Conservation (phyloP, 768 basidiomycete genomes). For the Pleurotus sapidus region DNA sequence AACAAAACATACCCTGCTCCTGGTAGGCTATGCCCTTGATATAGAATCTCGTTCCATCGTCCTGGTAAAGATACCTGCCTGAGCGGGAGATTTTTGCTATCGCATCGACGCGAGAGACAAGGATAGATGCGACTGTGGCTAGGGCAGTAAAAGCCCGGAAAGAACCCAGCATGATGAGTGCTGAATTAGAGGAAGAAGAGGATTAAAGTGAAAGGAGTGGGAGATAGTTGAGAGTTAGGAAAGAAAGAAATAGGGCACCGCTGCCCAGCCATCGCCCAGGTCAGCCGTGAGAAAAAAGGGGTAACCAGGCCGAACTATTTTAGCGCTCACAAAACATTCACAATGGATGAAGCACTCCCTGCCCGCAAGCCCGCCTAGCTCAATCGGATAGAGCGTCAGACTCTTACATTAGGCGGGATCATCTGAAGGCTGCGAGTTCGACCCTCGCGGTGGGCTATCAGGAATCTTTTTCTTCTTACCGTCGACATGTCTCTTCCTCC, state of each 20-base stretch:
- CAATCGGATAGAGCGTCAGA: conserved; percentile 68
- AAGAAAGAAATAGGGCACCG: background rate
- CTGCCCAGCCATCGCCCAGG: no score
- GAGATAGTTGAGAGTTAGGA: background rate
- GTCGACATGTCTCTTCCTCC: conserved; percentile 45
- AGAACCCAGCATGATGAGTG: conserved; percentile 16
- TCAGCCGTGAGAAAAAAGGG: no score
- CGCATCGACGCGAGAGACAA: conserved; percentile 56
- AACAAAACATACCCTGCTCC: conserved; percentile 55
- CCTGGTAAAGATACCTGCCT: conserved; percentile 81
- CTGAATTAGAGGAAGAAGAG: conserved; percentile 3
- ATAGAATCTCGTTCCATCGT: conserved; percentile 76
- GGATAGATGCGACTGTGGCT: conserved; percentile 35
- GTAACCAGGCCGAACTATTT: no score
- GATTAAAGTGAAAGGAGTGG: conserved; percentile 4
- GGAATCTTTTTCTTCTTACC: background rate
- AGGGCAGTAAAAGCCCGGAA: conserved; percentile 23
- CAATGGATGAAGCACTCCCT: no score
- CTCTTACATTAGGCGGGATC: conserved; percentile 31
- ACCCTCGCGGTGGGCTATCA: conserved; percentile 76
- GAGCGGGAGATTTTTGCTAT: conserved; percentile 64
- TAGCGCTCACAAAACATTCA: no score
- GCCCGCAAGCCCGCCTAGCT: conserved; percentile 48
- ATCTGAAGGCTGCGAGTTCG: conserved; percentile 87
- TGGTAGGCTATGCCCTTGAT: conserved; percentile 90